Evolutionary conservation across 2,329 filamentous ascomycete genomes (phyloP).

Genomic region (Pseudocercospora eumusae): DNA sequence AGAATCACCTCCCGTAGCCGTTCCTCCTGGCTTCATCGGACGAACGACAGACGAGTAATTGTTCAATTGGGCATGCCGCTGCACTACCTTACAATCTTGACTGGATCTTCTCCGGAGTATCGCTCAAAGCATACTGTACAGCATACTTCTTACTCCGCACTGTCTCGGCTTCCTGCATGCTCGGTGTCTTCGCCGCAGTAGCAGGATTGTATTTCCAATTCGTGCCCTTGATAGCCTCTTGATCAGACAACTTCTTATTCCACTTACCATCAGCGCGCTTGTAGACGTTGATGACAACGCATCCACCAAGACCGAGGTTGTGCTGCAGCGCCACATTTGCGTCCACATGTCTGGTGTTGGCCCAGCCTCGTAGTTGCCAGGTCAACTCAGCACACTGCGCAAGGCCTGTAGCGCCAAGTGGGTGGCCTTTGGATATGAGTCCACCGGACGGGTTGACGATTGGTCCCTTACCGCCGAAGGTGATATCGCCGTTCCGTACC

Average conservation of each 20-base stretch:
- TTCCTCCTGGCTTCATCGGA: neutral
- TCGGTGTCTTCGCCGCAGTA: conserved; percentile 85
- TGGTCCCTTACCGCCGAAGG: conserved; percentile 75
- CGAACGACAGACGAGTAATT: neutral
- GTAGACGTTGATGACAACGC: conserved; percentile 88
- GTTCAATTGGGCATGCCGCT: neutral
- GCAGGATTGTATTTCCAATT: conserved; percentile 88
- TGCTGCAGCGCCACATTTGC: conserved; percentile 79
- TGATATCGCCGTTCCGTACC: conserved; percentile 83
- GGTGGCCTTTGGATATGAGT: conserved; percentile 77
- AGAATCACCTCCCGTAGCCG: neutral
- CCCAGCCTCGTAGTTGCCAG: conserved; percentile 91
- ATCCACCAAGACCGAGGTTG: conserved; percentile 88
- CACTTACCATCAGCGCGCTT: conserved; percentile 74
- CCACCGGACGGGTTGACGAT: conserved; percentile 78
- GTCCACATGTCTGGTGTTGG: conserved; percentile 76
- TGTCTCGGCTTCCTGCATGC: conserved; percentile 68
- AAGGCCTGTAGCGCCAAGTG: conserved; percentile 85
- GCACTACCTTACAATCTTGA: conserved; percentile 58
- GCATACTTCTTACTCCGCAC: conserved; percentile 68
- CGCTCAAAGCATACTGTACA: conserved; percentile 74
- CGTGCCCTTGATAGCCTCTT: conserved; percentile 65
- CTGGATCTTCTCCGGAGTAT: conserved; percentile 72
- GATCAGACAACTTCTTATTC: conserved; percentile 61
- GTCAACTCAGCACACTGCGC: conserved; percentile 96